Evolutionary conservation across 2,329 filamentous ascomycete genomes (phyloP).

Genomic region (Penicillium hesseltinei): DNA sequence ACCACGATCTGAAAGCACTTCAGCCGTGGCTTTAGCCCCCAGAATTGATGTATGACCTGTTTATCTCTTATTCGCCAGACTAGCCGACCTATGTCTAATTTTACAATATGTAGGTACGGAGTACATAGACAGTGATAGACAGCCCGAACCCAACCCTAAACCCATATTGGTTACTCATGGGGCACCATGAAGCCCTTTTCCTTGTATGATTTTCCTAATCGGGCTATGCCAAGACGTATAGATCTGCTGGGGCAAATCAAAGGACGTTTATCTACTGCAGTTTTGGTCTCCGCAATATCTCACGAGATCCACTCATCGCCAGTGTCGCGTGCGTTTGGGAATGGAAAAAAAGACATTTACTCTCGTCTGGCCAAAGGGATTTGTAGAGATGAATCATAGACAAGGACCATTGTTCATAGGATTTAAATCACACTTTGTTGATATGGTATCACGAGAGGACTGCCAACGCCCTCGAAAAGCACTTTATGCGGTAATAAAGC

Average conservation of each 20-base stretch:
- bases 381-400: background rate
- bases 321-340: no score
- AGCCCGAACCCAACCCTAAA: no score
- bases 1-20: background rate
- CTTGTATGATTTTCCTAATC: no score
- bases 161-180: no score
- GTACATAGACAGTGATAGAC: no score
- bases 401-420: background rate
- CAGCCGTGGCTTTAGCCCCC: background rate
- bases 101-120: background rate
- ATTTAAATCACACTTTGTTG: background rate
- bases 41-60: background rate
- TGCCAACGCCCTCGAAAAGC: background rate
- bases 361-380: background rate
- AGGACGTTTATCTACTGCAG: background rate
- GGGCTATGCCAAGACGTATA: no score
- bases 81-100: background rate
- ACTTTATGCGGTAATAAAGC: background rate
- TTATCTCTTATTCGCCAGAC: background rate
- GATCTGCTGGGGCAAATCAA: background rate
- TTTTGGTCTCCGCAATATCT: background rate
- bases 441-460: background rate
- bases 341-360: background rate
- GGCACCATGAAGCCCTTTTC: no score
- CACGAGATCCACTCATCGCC: background rate